Conservation (phyloP, 2,329 filamentous ascomycete genomes). For the Chaetomium sp. region DNA sequence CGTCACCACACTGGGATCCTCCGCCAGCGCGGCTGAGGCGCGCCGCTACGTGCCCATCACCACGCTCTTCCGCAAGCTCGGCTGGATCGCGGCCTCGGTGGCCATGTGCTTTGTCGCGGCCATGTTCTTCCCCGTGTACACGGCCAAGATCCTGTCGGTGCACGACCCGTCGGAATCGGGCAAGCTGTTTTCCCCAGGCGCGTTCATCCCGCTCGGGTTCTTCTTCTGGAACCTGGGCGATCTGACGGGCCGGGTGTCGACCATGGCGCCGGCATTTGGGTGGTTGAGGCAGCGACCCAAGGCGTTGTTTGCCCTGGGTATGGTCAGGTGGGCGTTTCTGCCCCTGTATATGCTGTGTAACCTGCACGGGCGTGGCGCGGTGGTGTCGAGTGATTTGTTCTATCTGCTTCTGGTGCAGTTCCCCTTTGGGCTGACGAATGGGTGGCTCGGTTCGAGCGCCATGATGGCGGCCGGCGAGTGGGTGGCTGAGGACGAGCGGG, state of each 20-base stretch:
- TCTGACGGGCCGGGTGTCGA: constrained; percentile 65
- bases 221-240: constrained; percentile 93
- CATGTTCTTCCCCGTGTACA: constrained; percentile 96
- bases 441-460: constrained; percentile 76
- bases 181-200: constrained; percentile 60
- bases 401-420: constrained; percentile 81
- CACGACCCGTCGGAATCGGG: constrained; percentile 16
- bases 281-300: constrained; percentile 58
- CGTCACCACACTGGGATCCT: not conserved
- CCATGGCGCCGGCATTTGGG: constrained; percentile 44
- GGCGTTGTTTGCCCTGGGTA: constrained; percentile 59
- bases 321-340: constrained; percentile 63
- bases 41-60: constrained; percentile 50
- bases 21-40: constrained; percentile 33
- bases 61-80: constrained; percentile 67
- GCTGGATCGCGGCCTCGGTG: constrained; percentile 69
- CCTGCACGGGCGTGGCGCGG: constrained; percentile 66
- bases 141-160: constrained; percentile 55
- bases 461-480: constrained; percentile 87
- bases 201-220: constrained; percentile 86
- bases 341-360: constrained; percentile 91
- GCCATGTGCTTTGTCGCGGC: constrained; percentile 76
- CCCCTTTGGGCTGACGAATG: constrained; percentile 77
- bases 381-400: constrained; percentile 74
- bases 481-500: constrained; percentile 75